Conservation (phyloP, 441 rosid genomes). For the Isatis lusitanica region DNA sequence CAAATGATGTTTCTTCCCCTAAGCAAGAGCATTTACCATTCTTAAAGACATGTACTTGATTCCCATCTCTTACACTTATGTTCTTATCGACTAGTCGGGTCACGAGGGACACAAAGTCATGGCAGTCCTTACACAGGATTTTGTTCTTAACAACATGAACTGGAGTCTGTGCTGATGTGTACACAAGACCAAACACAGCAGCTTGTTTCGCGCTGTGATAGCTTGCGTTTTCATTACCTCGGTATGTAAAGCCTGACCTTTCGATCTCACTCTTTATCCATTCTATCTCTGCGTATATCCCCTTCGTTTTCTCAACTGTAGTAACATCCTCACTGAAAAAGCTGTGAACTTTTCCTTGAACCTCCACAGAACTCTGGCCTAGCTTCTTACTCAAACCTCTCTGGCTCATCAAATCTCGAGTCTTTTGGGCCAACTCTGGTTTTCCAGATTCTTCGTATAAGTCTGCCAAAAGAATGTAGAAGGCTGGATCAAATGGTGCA, state of each 20-base stretch:
- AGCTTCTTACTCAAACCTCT: conserved; percentile 36
- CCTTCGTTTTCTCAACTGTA: conserved; percentile 23
- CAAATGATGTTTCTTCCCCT: conserved; percentile 24
- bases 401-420: conserved; percentile 39
- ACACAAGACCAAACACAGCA: conserved; percentile 41
- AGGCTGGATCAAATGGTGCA: conserved; percentile 51
- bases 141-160: conserved; percentile 38
- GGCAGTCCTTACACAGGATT: conserved; percentile 38
- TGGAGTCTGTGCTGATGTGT: conserved; percentile 28
- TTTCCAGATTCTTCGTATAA: conserved; percentile 44
- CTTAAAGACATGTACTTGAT: conserved; percentile 32
- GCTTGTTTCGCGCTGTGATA: conserved; percentile 47
- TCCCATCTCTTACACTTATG: conserved; percentile 42
- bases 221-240: conserved; percentile 23
- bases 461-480: conserved; percentile 52
- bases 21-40: conserved; percentile 37
- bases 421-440: conserved; percentile 44
- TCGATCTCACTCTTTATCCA: conserved; percentile 27
- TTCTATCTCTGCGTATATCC: conserved; percentile 36
- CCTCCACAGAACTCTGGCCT: conserved; percentile 37
- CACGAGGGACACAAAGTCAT: conserved; percentile 31
- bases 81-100: conserved; percentile 33
- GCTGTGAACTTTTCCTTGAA: conserved; percentile 35
- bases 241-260: conserved; percentile 23
- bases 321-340: conserved; percentile 36